Evolutionary conservation across 805 yeast species (phyloP).

Genomic region (Tetrapisispora arboricola): DNA sequence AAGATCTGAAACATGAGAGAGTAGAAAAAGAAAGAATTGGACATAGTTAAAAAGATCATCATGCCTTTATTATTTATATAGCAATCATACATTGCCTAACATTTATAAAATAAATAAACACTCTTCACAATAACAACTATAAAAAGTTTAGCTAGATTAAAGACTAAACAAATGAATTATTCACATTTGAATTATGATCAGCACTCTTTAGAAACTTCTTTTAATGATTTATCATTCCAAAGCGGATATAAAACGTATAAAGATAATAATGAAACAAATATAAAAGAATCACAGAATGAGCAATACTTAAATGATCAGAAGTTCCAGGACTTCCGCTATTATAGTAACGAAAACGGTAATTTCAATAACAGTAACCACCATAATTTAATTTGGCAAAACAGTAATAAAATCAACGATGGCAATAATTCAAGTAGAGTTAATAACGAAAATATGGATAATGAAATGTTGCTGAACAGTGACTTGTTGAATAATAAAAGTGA

Average conservation of each 20-base stretch:
- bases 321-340: neutral
- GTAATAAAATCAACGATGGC: neutral
- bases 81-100: too few species aligned
- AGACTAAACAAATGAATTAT: neutral
- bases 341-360: neutral
- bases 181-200: neutral
- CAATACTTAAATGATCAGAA: neutral
- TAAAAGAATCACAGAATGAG: neutral
- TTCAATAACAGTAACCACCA: neutral
- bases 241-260: neutral
- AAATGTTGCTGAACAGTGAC: neutral
- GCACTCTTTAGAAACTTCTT: neutral
- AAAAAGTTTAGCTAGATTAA: too few species aligned
- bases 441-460: neutral
- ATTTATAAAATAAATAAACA: too few species aligned
- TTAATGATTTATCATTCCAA: neutral
- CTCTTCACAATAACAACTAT: neutral
- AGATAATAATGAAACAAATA: neutral
- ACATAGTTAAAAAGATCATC: too few species aligned
- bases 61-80: too few species aligned
- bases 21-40: too few species aligned
- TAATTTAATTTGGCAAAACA: neutral
- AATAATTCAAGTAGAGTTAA: too few species aligned
- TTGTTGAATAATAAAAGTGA: slow-evolving; percentile 23
- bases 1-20: too few species aligned